Percentiles rank a stretch among this genome's conserved stretches.
These are phyloP conservation scores for Ascosphaera apis DNA, from an alignment of 2,329 filamentous ascomycete species.

Conservation along the genomic window DNA sequence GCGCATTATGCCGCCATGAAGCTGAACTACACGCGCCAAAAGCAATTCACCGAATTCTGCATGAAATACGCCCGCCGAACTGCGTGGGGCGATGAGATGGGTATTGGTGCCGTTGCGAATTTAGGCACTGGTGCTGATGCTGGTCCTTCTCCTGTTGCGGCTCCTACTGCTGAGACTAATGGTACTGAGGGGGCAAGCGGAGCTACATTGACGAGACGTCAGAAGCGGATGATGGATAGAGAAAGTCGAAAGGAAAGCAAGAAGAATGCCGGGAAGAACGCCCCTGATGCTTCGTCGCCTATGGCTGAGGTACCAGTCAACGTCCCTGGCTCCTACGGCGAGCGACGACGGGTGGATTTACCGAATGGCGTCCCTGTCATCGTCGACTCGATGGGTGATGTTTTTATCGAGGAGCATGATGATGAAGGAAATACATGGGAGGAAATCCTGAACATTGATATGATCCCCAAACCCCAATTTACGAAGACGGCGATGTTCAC, in stretches of 20 bases:
- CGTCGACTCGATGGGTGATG: constrained; percentile 76
- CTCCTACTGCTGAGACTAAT: constrained; percentile 18
- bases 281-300: constrained; percentile 15
- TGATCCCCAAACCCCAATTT: constrained; percentile 55
- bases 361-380: constrained; percentile 91
- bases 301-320: constrained; percentile 28
- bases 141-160: constrained; percentile 21
- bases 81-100: constrained; percentile 70
- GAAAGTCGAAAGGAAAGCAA: constrained; percentile 45
- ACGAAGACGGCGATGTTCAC: constrained; percentile 63
- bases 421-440: constrained; percentile 67
- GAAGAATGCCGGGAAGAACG: constrained; percentile 11
- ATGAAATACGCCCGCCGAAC: constrained; percentile 70
- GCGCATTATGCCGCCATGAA: constrained; percentile 71
- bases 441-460: constrained; percentile 70
- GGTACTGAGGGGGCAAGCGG: constrained; percentile 24
- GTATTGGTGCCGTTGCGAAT: constrained; percentile 19
- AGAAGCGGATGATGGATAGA: constrained; percentile 73
- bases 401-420: constrained; percentile 80
- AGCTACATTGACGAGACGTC: constrained; percentile 52
- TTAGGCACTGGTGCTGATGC: constrained; percentile 9
- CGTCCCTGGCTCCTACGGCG: constrained; percentile 41
- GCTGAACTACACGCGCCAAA: constrained; percentile 72
- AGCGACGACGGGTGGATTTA: constrained; percentile 69
- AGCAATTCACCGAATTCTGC: constrained; percentile 77